Base-by-base conservation (phyloP, 1,284 basidiomycete genomes). In the Earliella scabrosa region DNA sequence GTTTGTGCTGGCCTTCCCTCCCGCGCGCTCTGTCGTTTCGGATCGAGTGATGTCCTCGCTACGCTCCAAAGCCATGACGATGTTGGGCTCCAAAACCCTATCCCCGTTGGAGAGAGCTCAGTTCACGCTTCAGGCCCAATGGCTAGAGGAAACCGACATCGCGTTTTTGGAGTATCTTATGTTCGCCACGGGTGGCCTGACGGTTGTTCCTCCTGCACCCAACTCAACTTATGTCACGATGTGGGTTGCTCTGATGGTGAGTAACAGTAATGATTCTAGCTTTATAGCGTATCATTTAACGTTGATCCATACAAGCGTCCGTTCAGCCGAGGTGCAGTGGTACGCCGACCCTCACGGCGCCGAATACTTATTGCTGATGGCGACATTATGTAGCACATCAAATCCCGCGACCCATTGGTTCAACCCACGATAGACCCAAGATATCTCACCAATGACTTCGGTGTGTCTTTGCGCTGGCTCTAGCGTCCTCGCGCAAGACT, bases 141-240 rank as follows among this genome's bases (percentile, higher is more conserved):
- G 58, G 58, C 34, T 60, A 13, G 10, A 16, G 7, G 39, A 20
- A n/a, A 29, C 44, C 27, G 50, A 46, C 21, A 23, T 54, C 16
- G 54, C 50, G 13, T 35, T 41, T n/a, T 14, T 47, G 11, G 58
- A 60, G 51, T 43, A 51, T 10, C 41, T 60, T 14, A 34, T 57
- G 44, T 47, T 43, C 36, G 45, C 59, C 6, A 48, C 51, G n/a
- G 48, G 50, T 18, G 41, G 40, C 9, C 10, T 23, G 27, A 54
- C 58, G 14, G 29, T 36, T 29, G 11, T 51, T 16, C n/a, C 20
- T 29, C 50, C 54, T 10, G 44, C 24, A 1, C 50, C 45, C 3
- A 36, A 35, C 16, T 18, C 40, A n/a, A 31, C 36, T 2, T 59
- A 56, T 18, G 31, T 59, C 32, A 52, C 53, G 1, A 23, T 59